Evolutionary conservation across 208 protist species (phyloP), one percentile per base, ranked within the genome.

Genomic region (Strigomonas culicis): DNA sequence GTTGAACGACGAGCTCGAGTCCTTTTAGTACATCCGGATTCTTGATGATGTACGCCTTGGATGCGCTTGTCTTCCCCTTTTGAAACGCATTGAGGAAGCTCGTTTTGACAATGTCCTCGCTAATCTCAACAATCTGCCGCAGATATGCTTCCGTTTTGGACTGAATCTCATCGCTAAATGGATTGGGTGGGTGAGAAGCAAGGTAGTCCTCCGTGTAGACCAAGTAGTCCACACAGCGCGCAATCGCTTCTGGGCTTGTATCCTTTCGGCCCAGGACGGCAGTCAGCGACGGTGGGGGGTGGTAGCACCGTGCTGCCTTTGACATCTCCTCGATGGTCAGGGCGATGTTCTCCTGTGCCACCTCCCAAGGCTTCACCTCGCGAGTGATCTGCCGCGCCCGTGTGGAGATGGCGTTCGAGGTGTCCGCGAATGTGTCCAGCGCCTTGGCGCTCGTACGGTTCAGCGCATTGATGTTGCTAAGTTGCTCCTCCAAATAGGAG

Each of bases 121-220:
- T 75, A 25, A 95, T 74, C 47, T 66, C 39, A 39, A 93, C 85
- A 22, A 95, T 75, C 19, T 66, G 57, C 32, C 77, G 69, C 44
- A 95, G 59, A 44, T 91, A 80, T 27, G 58, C 51, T 50, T 68
- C 61, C 19, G 78, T 77, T 27, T 75, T 75, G 28, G 58, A 72
- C 46, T 73, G 68, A 44, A 91, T 88, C 59, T 82, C 74, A 30
- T 75, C 66, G 11, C 68, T 81, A 55, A 85, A 90, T 2, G 60
- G 30, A 64, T 88, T 92, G 21, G 77, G 63, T 52, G 85, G 82
- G 71, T 95, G 82, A 8, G 80, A 86, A 4, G 70, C 70, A 1
- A 95, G 75, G 58, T 95, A 92, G 63, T 84, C 81, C 30, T 90
- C 75, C 4, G 89, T 78, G 73, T 88, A 95, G n/a, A 95, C 86